Evolutionary conservation across 1,284 basidiomycete species (phyloP).

Genomic region (Malassezia pachydermatis): DNA sequence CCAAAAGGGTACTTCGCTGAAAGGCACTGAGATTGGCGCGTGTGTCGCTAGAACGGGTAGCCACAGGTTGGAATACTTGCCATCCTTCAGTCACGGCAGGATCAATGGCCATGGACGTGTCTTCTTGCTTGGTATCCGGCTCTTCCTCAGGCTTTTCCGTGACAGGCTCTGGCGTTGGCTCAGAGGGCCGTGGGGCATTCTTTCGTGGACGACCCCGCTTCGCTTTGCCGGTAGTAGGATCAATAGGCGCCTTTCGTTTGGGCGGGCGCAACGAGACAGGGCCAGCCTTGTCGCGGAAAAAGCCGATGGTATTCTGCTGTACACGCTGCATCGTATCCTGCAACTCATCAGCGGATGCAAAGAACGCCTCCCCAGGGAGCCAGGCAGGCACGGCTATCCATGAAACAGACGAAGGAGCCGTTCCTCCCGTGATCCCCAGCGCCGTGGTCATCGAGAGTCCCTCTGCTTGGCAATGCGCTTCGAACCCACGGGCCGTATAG

Average conservation of each 20-base stretch:
- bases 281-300: slow-evolving; percentile 12
- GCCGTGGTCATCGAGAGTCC: slow-evolving; percentile 9
- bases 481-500: slow-evolving; percentile 12
- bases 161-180: not conserved
- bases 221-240: slow-evolving; percentile 11
- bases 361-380: slow-evolving; percentile 13
- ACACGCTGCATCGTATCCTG: not conserved
- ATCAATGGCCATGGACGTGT: not conserved
- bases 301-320: not conserved
- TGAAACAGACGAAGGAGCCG: not conserved
- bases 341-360: not conserved
- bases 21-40: slow-evolving; percentile 16
- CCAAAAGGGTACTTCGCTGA: slow-evolving; percentile 10
- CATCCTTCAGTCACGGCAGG: not conserved
- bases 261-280: slow-evolving; percentile 5
- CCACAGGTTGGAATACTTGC: not conserved
- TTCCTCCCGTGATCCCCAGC: not conserved
- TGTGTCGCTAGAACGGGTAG: not conserved
- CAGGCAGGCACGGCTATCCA: not conserved
- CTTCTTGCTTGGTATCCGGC: not conserved
- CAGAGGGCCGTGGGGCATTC: not conserved
- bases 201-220: slow-evolving; percentile 19
- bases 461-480: slow-evolving; percentile 1
- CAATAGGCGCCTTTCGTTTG: slow-evolving; percentile 5
- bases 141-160: not conserved